Evolutionary conservation across 805 yeast genomes (phyloP).

Genomic region (Candida peoriensis): DNA sequence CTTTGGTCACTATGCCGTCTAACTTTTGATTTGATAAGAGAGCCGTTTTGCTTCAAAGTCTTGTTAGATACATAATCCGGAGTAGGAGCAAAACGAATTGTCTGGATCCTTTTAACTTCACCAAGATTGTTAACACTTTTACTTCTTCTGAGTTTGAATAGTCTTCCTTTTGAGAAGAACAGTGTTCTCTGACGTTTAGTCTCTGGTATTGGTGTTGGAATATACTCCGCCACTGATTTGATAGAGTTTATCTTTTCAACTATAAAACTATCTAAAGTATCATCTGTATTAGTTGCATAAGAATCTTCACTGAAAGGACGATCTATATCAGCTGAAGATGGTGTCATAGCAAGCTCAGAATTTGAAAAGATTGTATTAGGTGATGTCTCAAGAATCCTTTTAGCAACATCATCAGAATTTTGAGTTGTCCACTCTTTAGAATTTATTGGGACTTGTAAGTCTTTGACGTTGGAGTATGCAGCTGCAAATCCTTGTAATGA

Average conservation of each 20-base stretch:
- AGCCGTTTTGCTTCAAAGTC: too few species aligned
- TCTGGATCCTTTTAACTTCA: slow-evolving; percentile 2
- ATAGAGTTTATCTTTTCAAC: not conserved
- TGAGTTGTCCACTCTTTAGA: slow-evolving; percentile 5
- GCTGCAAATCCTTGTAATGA: slow-evolving; percentile 19
- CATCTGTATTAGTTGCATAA: slow-evolving; percentile 4
- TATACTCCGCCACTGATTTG: slow-evolving; percentile 10
- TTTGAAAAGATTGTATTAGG: not conserved
- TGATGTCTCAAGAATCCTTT: slow-evolving; percentile 4
- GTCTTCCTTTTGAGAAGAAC: slow-evolving; percentile 1
- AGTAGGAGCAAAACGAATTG: slow-evolving; percentile 17
- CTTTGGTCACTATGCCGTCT: too few species aligned
- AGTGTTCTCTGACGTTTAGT: slow-evolving; percentile 1
- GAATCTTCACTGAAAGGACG: too few species aligned
- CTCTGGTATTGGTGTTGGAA: slow-evolving; percentile 14
- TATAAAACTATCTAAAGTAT: slow-evolving; percentile 3
- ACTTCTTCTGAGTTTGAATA: slow-evolving; percentile 4
- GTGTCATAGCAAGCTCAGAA: too few species aligned
- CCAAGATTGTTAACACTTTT: not conserved
- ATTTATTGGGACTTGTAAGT: slow-evolving; percentile 8
- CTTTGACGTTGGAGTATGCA: slow-evolving; percentile 9
- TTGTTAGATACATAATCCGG: slow-evolving; percentile 11
- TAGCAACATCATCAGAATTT: slow-evolving; percentile 10
- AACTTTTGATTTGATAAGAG: too few species aligned
- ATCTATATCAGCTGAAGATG: too few species aligned